Evolutionary conservation across 1,139 yeast species (phyloP).

Genomic region (Geotrichum restrictum): DNA sequence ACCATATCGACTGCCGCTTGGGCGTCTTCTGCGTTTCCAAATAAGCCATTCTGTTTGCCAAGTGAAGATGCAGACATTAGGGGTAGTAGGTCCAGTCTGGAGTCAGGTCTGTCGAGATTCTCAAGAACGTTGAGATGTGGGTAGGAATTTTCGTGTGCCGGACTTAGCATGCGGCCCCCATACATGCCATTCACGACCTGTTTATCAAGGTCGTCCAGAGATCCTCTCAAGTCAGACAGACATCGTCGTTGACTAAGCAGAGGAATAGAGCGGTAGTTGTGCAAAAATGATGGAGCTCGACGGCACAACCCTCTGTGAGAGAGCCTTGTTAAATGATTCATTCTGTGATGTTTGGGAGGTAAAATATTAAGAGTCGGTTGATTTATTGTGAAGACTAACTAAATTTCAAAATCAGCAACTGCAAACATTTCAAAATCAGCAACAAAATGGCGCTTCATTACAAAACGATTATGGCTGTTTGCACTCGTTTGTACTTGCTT

Average conservation of each 20-base stretch:
- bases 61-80: conserved; percentile 4
- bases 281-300: too few relatives aligned
- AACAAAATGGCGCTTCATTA: too few relatives aligned
- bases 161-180: conserved; percentile 19
- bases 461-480: too few relatives aligned
- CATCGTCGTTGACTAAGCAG: neutral
- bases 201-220: conserved; percentile 11
- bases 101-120: conserved; percentile 16
- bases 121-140: conserved; percentile 20
- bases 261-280: too few relatives aligned
- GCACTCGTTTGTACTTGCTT: too few relatives aligned
- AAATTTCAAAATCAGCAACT: too few relatives aligned
- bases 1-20: conserved; percentile 13
- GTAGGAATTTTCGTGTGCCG: conserved; percentile 15
- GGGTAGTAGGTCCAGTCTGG: conserved; percentile 12
- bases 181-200: conserved; percentile 15
- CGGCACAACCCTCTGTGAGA: too few relatives aligned
- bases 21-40: conserved; percentile 12
- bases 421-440: too few relatives aligned
- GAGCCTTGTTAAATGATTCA: too few relatives aligned
- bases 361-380: too few relatives aligned
- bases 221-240: conserved; percentile 1
- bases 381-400: too few relatives aligned
- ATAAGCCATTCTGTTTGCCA: conserved; percentile 1
- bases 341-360: too few relatives aligned